A percentile compares a stretch with the other conserved stretches of the same genome.
Conservation (phyloP, 129 eudicot species). For the Centrapalus pauciflorus region DNA sequence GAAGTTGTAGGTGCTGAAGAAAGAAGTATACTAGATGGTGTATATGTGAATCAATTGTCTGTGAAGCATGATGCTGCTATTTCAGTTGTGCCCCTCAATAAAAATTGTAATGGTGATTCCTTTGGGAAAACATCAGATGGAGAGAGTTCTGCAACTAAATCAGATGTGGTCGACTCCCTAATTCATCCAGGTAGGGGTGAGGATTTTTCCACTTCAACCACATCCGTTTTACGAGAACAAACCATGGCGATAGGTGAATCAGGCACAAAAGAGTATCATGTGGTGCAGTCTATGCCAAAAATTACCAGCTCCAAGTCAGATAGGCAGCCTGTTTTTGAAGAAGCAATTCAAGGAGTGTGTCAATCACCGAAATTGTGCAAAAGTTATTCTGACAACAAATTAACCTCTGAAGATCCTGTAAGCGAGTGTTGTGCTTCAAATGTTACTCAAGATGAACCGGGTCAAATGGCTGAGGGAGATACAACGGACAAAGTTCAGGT, state of each 20-base stretch:
- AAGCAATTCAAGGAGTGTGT: conserved; percentile 15
- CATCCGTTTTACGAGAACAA: conserved; percentile 25
- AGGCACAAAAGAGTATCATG: not conserved
- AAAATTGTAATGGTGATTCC: conserved; percentile 5
- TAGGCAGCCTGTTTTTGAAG: conserved; percentile 23
- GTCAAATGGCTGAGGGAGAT: conserved; percentile 31
- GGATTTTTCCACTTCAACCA: conserved; percentile 35
- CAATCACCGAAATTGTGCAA: conserved; percentile 2
- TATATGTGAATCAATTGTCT: not conserved
- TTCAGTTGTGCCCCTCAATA: not conserved
- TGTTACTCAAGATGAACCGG: conserved; percentile 33
- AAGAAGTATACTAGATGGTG: not conserved
- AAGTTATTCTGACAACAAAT: conserved; percentile 11
- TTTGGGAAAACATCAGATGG: conserved; percentile 17
- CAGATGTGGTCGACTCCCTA: conserved; percentile 19
- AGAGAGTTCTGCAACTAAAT: conserved; percentile 32
- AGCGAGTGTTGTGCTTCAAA: conserved; percentile 31
- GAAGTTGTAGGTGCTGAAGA: not conserved
- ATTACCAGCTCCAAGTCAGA: not conserved
- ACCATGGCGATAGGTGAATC: conserved; percentile 13
- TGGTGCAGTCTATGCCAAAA: not conserved
- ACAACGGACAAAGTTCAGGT: conserved; percentile 23
- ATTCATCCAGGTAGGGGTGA: conserved; percentile 27
- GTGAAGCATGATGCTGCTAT: conserved; percentile 13
- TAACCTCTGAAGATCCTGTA: conserved; percentile 19